Evolutionary conservation across 1,284 basidiomycete species (phyloP).

Genomic region (Boletellus deceptivus): DNA sequence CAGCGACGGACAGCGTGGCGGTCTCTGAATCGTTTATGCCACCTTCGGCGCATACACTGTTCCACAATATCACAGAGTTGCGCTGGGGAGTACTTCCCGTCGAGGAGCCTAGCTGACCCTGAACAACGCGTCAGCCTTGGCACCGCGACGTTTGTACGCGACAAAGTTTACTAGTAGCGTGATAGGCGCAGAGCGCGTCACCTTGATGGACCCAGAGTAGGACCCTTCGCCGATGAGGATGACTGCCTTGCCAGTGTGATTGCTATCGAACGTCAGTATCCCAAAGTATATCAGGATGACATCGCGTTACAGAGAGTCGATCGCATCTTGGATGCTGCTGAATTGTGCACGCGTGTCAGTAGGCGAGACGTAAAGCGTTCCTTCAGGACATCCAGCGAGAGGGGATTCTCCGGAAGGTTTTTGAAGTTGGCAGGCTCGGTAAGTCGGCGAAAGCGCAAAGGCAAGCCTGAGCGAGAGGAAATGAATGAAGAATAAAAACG

Average conservation of each 20-base stretch:
- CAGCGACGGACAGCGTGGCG: slow-evolving; percentile 52
- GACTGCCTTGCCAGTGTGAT: slow-evolving; percentile 36
- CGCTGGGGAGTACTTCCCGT: slow-evolving; percentile 37
- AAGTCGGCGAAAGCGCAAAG: slow-evolving; percentile 44
- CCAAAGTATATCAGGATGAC: neutral
- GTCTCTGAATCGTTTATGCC: slow-evolving; percentile 53
- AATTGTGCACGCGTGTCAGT: slow-evolving; percentile 47
- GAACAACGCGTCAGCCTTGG: neutral
- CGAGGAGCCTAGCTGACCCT: slow-evolving; percentile 52
- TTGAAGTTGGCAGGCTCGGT: slow-evolving; percentile 50
- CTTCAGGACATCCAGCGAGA: slow-evolving; percentile 50
- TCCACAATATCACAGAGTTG: slow-evolving; percentile 57
- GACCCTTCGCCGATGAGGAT: slow-evolving; percentile 63
- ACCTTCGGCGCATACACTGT: slow-evolving; percentile 41
- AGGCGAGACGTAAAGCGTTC: slow-evolving; percentile 58
- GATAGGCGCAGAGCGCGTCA: slow-evolving; percentile 53
- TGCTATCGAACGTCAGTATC: slow-evolving; percentile 30
- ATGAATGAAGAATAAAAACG: slow-evolving; percentile 12
- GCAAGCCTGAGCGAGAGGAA: slow-evolving; percentile 2
- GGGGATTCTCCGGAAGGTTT: slow-evolving; percentile 43
- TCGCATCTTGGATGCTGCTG: slow-evolving; percentile 49
- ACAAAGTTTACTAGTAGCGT: slow-evolving; percentile 46
- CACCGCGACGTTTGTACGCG: neutral
- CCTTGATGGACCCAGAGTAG: slow-evolving; percentile 59
- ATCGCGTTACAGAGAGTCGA: slow-evolving; percentile 48